Evolutionary conservation across 208 protist species (phyloP).

Genomic region (Crithidia mellificae): DNA sequence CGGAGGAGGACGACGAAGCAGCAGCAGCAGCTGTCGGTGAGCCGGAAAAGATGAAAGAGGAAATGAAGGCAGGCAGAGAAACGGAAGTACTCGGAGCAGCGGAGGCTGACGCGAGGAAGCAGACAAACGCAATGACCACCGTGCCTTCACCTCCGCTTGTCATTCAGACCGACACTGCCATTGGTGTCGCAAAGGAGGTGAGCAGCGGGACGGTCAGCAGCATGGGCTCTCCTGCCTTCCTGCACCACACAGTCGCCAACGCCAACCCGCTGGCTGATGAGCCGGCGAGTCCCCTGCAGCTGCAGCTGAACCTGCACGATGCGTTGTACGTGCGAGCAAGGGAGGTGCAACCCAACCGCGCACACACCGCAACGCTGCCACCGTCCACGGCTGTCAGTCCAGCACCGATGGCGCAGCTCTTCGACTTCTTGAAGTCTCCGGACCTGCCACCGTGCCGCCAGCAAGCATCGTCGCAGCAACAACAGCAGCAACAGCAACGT

Average conservation of each 20-base stretch:
- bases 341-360: background rate
- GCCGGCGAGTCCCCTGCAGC: constrained; percentile 1
- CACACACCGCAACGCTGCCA: background rate
- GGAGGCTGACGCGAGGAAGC: no score
- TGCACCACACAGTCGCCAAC: constrained; percentile 12
- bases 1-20: background rate
- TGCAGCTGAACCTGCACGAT: background rate
- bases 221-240: constrained; percentile 8
- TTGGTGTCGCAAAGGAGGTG: background rate
- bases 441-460: background rate
- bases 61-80: no score
- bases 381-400: background rate
- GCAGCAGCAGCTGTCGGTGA: background rate
- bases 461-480: background rate
- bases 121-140: no score
- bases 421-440: background rate
- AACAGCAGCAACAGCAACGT: background rate
- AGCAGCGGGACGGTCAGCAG: constrained; percentile 13
- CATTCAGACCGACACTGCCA: background rate
- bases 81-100: no score
- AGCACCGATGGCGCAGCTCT: background rate
- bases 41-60: background rate
- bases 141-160: background rate
- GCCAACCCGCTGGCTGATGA: background rate
- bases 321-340: background rate